phyloP scores from a whole-genome alignment of 2,329 filamentous ascomycete genomes.

The Hypoxylon sp. region DNA sequence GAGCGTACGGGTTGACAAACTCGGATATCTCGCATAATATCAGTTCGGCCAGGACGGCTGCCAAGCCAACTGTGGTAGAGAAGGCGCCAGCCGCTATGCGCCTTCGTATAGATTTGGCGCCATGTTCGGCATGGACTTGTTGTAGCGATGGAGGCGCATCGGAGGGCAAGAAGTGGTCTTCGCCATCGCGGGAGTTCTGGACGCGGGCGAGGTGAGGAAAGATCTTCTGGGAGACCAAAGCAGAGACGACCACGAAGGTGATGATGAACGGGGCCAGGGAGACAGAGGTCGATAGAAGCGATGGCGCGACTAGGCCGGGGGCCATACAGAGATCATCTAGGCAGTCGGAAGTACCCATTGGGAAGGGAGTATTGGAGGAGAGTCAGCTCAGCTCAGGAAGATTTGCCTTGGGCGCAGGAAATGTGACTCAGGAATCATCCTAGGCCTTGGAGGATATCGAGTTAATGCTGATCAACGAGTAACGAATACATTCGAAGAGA shows the following conservation, averaged over 20 bases:
- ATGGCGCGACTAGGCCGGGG: conserved; percentile 51
- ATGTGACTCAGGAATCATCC: conserved; percentile 17
- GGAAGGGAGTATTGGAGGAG: conserved; percentile 14
- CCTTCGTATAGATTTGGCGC: conserved; percentile 58
- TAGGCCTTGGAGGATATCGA: conserved; percentile 10
- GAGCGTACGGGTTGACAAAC: conserved; percentile 71
- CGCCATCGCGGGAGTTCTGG: conserved; percentile 60
- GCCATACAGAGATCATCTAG: conserved; percentile 65
- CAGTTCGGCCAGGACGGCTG: conserved; percentile 79
- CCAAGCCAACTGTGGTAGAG: conserved; percentile 77
- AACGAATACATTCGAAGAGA: conserved; percentile 31
- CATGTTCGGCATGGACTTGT: conserved; percentile 66
- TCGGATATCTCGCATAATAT: conserved; percentile 87
- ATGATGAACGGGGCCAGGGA: conserved; percentile 75
- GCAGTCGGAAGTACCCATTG: conserved; percentile 58
- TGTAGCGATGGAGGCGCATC: conserved; percentile 67
- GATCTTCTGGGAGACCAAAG: conserved; percentile 71
- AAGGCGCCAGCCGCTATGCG: conserved; percentile 71
- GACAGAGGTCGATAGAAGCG: conserved; percentile 57
- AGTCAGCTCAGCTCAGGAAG: conserved; percentile 15
- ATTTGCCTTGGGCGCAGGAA: conserved; percentile 1
- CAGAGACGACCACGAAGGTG: conserved; percentile 71
- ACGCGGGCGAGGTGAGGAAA: conserved; percentile 75
- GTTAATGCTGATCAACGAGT: conserved; percentile 32
- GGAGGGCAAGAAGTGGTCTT: conserved; percentile 68